These are phyloP conservation scores for Fallopia convolvulus DNA, from an alignment of 148 eudicot genomes.

Conservation along the genomic window DNA sequence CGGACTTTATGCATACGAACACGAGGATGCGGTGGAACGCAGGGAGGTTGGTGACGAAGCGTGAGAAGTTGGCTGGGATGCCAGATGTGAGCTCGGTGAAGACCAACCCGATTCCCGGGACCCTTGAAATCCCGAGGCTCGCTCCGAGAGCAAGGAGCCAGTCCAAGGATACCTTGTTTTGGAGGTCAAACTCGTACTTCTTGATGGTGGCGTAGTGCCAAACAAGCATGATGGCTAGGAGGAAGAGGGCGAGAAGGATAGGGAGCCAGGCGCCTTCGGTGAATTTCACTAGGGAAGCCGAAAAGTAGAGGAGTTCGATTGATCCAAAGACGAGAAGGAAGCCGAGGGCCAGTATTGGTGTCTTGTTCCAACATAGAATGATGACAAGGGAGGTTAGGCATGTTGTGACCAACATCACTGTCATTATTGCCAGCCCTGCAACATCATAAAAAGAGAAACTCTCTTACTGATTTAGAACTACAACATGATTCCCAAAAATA, in stretches of 20 bases:
- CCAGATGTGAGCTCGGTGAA: slow-evolving; percentile 87
- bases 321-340: slow-evolving; percentile 90
- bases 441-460: background rate
- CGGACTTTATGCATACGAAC: slow-evolving; percentile 80
- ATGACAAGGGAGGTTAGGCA: slow-evolving; percentile 88
- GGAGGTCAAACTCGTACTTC: slow-evolving; percentile 86
- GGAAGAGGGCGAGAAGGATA: slow-evolving; percentile 72
- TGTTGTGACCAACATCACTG: slow-evolving; percentile 92
- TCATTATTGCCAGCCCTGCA: slow-evolving; percentile 91
- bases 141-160: slow-evolving; percentile 88
- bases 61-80: slow-evolving; percentile 81
- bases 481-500: too few relatives aligned
- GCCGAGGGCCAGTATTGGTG: slow-evolving; percentile 54
- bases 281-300: slow-evolving; percentile 86
- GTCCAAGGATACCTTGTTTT: slow-evolving; percentile 87
- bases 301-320: slow-evolving; percentile 76
- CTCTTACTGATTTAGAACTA: too few relatives aligned
- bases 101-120: slow-evolving; percentile 84
- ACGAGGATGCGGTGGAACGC: slow-evolving; percentile 79
- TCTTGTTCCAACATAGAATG: slow-evolving; percentile 81
- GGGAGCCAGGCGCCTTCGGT: slow-evolving; percentile 95
- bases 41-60: slow-evolving; percentile 89
- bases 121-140: slow-evolving; percentile 74
- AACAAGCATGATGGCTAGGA: slow-evolving; percentile 75
- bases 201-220: slow-evolving; percentile 87